A percentile compares a stretch with the other conserved stretches of the same genome.
Conservation (phyloP, 2,329 filamentous ascomycete species). For the Anthostomella pinea region DNA sequence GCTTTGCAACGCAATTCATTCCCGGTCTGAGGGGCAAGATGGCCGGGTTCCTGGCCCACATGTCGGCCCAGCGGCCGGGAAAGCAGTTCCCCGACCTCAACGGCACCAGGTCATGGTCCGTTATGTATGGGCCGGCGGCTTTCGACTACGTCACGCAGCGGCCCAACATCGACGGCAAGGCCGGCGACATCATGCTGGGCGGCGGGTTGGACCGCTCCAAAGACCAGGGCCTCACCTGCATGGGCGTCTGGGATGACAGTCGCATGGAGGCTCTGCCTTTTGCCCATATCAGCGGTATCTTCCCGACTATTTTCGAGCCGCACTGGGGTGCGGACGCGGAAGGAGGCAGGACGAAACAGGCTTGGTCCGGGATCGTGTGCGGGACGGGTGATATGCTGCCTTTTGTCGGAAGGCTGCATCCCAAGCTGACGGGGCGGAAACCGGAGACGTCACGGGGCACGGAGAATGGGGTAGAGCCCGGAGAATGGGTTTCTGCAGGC, state of each 20-base stretch:
- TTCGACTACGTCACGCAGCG: slow-evolving; percentile 54
- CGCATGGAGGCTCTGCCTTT: slow-evolving; percentile 37
- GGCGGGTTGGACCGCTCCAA: slow-evolving; percentile 47
- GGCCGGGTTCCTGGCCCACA: slow-evolving; percentile 45
- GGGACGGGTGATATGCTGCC: slow-evolving; percentile 48
- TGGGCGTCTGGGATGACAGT: slow-evolving; percentile 48
- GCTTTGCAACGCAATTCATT: slow-evolving; percentile 48
- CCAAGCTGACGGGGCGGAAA: slow-evolving; percentile 28
- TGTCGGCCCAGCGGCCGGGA: slow-evolving; percentile 48
- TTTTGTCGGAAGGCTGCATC: slow-evolving; percentile 45
- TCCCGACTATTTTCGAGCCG: slow-evolving; percentile 41
- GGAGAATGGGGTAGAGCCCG: slow-evolving; percentile 14
- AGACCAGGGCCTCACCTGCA: slow-evolving; percentile 40
- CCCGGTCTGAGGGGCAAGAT: slow-evolving; percentile 45
- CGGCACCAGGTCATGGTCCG: slow-evolving; percentile 46
- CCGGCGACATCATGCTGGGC: slow-evolving; percentile 51
- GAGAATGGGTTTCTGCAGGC: slow-evolving; percentile 52
- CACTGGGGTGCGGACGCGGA: slow-evolving; percentile 31
- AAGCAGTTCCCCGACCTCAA: slow-evolving; percentile 29
- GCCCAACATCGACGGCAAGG: slow-evolving; percentile 30
- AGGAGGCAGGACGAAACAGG: slow-evolving; percentile 32
- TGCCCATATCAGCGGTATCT: slow-evolving; percentile 40
- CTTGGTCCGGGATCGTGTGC: slow-evolving; percentile 51
- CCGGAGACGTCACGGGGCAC: slow-evolving; percentile 3
- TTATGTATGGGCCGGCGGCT: slow-evolving; percentile 42